Base-by-base conservation (phyloP, 2,329 filamentous ascomycete genomes). In the Didymellaceae sp. region DNA sequence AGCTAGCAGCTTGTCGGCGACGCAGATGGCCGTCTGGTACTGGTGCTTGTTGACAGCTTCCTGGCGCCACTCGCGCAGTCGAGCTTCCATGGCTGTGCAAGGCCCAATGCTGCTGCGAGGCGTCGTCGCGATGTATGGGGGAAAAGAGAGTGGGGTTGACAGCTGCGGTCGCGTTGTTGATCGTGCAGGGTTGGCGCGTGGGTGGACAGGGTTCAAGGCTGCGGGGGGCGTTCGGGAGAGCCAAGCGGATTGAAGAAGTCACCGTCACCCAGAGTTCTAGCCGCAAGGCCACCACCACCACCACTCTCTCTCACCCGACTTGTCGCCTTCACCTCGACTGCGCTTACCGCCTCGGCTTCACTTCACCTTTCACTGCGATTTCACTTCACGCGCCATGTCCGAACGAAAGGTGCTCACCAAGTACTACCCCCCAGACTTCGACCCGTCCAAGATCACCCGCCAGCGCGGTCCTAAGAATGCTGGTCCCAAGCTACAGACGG, bases 1-100 rank as follows among this genome's bases (percentile, higher is more conserved):
- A 50, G 94, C 94, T 50, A 97, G 82, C 63, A 99, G 82, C 79
- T 99, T 99, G 81, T 99, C 94, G 58, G 91, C 94, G 59, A 97
- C 91, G 72, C 96, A 97, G 65, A 97, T 93, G 68, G 94, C 94
- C 25, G 93, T 90, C 60, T 97, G 93, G 74, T 97, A 92, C 73
- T 99, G 94, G 59, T 94, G 91, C 74, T 95, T 94, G 77, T 96
- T 93, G 68, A 96, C 80, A 70, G 93, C 92, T 79, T 97, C 91
- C 76, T 96, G 90, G 70, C 92, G 85, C 94, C 94, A 99, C 68
- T 90, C 88, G 71, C 92, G 88, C 69, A 99, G 82, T 75, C 93
- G 97, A 67, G 86, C 87, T 80, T 97, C 91, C 94, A 99, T 97
- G 56, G 20, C 48, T 9, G 16, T 16, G 22, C 37, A 48, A 55